A percentile compares a stretch with the other conserved stretches of the same genome.
These are phyloP conservation scores for Camelina laxa DNA, from an alignment of 345 rosid genomes.

Conservation along the genomic window DNA sequence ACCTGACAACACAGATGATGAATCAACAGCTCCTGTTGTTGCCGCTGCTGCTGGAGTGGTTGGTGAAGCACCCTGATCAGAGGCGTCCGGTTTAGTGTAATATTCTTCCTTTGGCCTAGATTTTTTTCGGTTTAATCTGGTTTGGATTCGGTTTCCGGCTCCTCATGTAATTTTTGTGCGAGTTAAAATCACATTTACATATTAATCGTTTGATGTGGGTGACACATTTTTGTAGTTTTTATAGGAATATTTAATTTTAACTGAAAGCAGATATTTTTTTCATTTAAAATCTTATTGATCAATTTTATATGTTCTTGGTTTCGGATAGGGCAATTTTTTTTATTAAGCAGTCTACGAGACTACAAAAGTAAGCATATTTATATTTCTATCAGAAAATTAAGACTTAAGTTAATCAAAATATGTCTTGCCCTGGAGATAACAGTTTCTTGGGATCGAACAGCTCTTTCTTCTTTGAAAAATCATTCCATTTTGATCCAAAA, in stretches of 20 bases:
- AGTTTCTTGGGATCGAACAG: slow-evolving; percentile 78
- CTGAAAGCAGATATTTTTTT: background rate
- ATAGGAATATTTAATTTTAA: background rate
- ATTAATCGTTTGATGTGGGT: background rate
- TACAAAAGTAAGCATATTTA: background rate
- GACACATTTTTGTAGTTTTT: slow-evolving; percentile 33
- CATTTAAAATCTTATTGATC: background rate
- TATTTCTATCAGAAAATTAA: background rate
- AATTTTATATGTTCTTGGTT: background rate
- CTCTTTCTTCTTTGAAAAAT: slow-evolving; percentile 55
- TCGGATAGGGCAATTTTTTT: background rate
- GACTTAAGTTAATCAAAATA: slow-evolving; percentile 48
- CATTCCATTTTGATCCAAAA: slow-evolving; percentile 80
- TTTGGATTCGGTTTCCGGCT: slow-evolving; percentile 27
- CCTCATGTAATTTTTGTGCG: slow-evolving; percentile 38
- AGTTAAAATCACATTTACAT: slow-evolving; percentile 28
- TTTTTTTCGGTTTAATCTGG: slow-evolving; percentile 27
- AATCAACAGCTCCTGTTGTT: slow-evolving; percentile 43
- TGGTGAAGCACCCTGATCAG: slow-evolving; percentile 60
- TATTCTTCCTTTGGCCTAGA: slow-evolving; percentile 23
- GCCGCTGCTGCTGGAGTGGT: slow-evolving; percentile 47
- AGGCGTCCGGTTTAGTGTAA: slow-evolving; percentile 25
- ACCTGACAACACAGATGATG: slow-evolving; percentile 72
- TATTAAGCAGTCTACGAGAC: background rate
- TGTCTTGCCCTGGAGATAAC: slow-evolving; percentile 81